Conservation (phyloP, 1,139 yeast genomes). For the Yamadazyma pseudoaaseri region DNA sequence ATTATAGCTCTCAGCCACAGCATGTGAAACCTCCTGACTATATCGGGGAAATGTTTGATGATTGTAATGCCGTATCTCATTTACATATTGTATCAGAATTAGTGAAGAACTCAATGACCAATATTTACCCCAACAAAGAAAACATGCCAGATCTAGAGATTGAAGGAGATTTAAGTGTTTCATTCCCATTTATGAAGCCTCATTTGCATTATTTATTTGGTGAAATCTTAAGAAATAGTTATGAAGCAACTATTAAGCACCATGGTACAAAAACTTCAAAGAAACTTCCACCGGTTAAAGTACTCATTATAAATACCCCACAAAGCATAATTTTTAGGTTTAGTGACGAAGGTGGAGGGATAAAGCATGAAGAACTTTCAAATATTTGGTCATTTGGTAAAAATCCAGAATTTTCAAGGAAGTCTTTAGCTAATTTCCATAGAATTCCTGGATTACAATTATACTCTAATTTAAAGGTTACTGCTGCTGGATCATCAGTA, state of each 20-base stretch:
- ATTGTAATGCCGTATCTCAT: constrained; percentile 74
- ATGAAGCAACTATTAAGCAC: constrained; percentile 68
- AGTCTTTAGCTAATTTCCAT: constrained; percentile 63
- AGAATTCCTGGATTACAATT: constrained; percentile 58
- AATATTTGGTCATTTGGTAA: constrained; percentile 86
- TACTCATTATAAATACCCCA: constrained; percentile 66
- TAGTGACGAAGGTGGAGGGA: constrained; percentile 90
- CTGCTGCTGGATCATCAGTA: constrained; percentile 40
- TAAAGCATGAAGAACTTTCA: constrained; percentile 53
- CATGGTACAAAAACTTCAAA: constrained; percentile 30
- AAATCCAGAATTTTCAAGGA: constrained; percentile 54
- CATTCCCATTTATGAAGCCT: constrained; percentile 79
- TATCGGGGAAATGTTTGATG: constrained; percentile 83
- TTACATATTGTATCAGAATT: constrained; percentile 52
- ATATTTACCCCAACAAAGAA: constrained; percentile 51
- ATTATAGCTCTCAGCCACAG: constrained; percentile 47
- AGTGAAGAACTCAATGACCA: constrained; percentile 43
- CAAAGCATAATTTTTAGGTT: constrained; percentile 73
- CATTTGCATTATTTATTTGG: constrained; percentile 86
- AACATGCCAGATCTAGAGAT: constrained; percentile 71
- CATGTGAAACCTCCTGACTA: constrained; percentile 60
- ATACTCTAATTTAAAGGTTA: constrained; percentile 40
- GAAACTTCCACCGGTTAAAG: constrained; percentile 65
- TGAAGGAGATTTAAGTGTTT: constrained; percentile 62
- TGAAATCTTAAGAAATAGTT: constrained; percentile 80